These are phyloP conservation scores for Melaleuca alternifolia DNA, from an alignment of 345 rosid genomes.

Conservation along the genomic window DNA sequence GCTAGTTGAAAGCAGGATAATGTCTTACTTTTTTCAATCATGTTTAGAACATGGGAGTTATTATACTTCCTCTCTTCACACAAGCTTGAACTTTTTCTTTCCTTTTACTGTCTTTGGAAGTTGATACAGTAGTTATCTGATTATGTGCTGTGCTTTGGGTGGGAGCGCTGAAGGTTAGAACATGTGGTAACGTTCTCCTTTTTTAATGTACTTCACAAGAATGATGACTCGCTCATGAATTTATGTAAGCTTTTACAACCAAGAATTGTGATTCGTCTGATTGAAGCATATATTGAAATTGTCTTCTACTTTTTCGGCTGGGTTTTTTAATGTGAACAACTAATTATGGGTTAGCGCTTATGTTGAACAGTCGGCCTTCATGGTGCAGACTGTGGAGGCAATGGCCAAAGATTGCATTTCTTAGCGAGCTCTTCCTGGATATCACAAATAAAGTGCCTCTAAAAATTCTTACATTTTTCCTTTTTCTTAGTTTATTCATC, in stretches of 20 bases:
- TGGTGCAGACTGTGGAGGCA: not conserved
- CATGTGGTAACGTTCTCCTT: not conserved
- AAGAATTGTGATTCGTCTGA: not conserved
- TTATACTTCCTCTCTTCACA: not conserved
- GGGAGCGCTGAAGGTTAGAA: not conserved
- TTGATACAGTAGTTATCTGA: not conserved
- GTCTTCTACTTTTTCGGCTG: not conserved
- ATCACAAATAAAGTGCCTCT: not conserved
- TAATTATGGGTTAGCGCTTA: not conserved
- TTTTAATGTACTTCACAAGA: not conserved
- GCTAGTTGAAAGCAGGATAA: constrained; percentile 41
- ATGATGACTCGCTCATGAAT: not conserved
- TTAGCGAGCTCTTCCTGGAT: not conserved
- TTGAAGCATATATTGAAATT: not conserved
- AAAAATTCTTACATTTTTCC: not conserved
- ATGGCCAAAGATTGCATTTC: not conserved
- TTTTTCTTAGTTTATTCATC: not conserved
- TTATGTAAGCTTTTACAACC: not conserved
- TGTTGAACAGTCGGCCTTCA: not conserved
- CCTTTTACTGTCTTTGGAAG: not conserved
- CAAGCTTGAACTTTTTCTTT: not conserved
- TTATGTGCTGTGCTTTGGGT: not conserved
- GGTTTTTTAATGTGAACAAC: not conserved
- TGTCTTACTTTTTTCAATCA: not conserved
- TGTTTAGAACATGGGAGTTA: not conserved